Conservation (phyloP, 306 rosid genomes). For the Castanea sativa region DNA sequence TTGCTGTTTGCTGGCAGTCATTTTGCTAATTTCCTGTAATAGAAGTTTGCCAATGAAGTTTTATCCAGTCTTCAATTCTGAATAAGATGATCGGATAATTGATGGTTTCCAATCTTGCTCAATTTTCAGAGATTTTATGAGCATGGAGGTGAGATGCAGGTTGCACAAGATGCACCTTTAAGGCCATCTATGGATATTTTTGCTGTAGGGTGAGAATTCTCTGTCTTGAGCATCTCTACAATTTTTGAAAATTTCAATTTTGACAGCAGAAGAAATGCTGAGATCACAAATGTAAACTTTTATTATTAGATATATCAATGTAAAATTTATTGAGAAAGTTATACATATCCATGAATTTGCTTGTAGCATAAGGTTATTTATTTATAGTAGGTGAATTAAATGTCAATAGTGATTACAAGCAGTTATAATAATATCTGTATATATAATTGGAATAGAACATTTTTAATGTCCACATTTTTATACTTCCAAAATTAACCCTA, state of each 20-base stretch:
- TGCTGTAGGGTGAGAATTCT: conserved; percentile 83
- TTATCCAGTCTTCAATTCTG: background rate
- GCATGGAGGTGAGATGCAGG: conserved; percentile 94
- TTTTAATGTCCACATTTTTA: too few species aligned
- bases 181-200: conserved; percentile 95
- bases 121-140: conserved; percentile 85
- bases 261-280: conserved; percentile 2
- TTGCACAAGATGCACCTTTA: conserved; percentile 82
- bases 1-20: background rate
- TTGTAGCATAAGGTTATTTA: background rate
- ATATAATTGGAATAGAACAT: too few species aligned
- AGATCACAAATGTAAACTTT: background rate
- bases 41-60: background rate
- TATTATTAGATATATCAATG: background rate
- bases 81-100: conserved; percentile 12
- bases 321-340: background rate
- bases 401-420: background rate
- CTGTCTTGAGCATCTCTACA: conserved; percentile 23
- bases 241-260: conserved; percentile 11
- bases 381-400: background rate
- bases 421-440: background rate
- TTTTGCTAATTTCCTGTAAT: background rate
- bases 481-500: too few species aligned
- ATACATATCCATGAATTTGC: background rate
- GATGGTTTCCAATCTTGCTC: background rate